Percentiles rank a stretch among this genome's conserved stretches.
Conservation (phyloP, 164 flowering plant genomes). For the Protea cynaroides region DNA sequence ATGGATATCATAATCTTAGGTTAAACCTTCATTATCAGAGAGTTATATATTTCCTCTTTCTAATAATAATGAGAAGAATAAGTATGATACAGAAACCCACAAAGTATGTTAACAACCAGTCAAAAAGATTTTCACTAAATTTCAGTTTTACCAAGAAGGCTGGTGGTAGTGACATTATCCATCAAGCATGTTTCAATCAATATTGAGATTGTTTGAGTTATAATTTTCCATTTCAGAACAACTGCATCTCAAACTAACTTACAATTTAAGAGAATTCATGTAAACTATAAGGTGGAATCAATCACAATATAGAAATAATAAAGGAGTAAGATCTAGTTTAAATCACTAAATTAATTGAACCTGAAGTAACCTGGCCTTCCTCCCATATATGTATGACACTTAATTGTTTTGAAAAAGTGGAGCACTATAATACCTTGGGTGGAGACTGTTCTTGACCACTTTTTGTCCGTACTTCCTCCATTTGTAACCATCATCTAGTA, state of each 20-base stretch:
- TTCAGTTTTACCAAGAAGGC: neutral
- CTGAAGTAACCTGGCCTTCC: neutral
- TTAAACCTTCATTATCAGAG: neutral
- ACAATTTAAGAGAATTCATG: neutral
- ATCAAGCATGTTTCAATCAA: neutral
- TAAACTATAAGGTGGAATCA: too few relatives aligned
- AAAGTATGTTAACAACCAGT: neutral
- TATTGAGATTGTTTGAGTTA: neutral
- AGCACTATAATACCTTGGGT: slow-evolving; percentile 58
- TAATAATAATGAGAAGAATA: neutral
- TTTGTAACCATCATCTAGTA: slow-evolving; percentile 88
- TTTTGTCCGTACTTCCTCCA: slow-evolving; percentile 96
- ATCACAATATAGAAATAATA: too few relatives aligned
- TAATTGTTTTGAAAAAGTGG: neutral
- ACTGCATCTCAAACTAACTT: neutral
- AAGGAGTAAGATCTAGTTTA: too few relatives aligned
- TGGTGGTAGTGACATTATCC: neutral
- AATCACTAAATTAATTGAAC: too few relatives aligned
- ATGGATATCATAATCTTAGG: neutral
- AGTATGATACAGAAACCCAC: neutral
- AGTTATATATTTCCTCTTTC: neutral
- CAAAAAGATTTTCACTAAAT: too few relatives aligned
- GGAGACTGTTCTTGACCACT: slow-evolving; percentile 89
- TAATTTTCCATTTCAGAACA: neutral
- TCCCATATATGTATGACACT: too few relatives aligned